phyloP scores from a whole-genome alignment of 257 asterid genomes.

The Handroanthus guayacan region DNA sequence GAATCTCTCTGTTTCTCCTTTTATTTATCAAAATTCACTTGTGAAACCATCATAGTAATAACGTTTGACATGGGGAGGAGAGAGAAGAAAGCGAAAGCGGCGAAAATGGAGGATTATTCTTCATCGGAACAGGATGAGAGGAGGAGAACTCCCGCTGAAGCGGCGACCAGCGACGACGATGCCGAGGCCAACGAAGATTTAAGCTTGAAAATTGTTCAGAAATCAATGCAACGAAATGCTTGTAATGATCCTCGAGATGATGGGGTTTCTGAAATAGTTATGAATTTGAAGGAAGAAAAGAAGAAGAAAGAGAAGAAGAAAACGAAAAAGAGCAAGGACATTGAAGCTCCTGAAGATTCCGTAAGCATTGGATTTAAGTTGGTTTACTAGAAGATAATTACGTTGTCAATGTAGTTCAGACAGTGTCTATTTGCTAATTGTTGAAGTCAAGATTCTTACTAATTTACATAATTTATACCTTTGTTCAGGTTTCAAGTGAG shows the following conservation, averaged over 20 bases:
- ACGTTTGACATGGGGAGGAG: conserved; percentile 49
- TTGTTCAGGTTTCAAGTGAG: conserved; percentile 54
- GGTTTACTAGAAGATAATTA: conserved; percentile 13
- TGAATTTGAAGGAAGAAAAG: conserved; percentile 45
- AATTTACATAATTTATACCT: conserved; percentile 3
- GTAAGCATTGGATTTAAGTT: conserved; percentile 44
- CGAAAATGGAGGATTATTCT: conserved; percentile 37
- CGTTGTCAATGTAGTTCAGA: background rate
- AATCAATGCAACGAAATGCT: conserved; percentile 51
- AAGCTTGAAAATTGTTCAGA: conserved; percentile 75
- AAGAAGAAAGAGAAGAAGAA: conserved; percentile 53
- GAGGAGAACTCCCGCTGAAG: conserved; percentile 33
- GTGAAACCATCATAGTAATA: background rate
- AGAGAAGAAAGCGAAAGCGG: conserved; percentile 49
- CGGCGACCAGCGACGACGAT: conserved; percentile 50
- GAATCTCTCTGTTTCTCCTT: background rate
- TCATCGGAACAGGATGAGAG: conserved; percentile 48
- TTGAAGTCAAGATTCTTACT: conserved; percentile 6
- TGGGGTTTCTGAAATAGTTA: conserved; percentile 47
- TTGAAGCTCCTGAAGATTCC: conserved; percentile 41
- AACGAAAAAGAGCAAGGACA: conserved; percentile 51
- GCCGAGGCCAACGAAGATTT: conserved; percentile 86
- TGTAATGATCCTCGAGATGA: conserved; percentile 27
- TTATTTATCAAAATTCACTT: background rate
- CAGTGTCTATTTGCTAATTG: conserved; percentile 19